Conservation (phyloP, 1,139 yeast species). For the Geotrichum candidum region DNA sequence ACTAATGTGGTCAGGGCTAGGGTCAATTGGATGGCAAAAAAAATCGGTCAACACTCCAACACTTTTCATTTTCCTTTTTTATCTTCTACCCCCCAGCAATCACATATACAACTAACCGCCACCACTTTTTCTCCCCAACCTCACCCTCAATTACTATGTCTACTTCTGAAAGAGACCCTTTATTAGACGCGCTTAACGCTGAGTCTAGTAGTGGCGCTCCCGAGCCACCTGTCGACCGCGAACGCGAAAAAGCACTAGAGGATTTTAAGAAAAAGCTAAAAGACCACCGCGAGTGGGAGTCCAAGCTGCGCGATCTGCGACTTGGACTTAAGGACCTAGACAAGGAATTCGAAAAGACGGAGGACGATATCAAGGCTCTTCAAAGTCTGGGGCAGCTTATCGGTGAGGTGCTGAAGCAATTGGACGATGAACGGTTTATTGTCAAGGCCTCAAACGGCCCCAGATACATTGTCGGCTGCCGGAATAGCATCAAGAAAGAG, state of each 20-base stretch:
- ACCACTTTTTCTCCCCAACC: neutral
- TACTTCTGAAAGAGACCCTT: conserved; percentile 30
- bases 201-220: conserved; percentile 23
- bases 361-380: conserved; percentile 91
- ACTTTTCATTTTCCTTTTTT: neutral
- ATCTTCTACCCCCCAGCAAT: neutral
- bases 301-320: conserved; percentile 79
- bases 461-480: conserved; percentile 93
- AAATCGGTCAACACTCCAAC: neutral
- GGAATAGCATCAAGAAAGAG: conserved; percentile 83
- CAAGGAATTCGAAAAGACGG: conserved; percentile 83
- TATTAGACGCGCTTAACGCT: conserved; percentile 30
- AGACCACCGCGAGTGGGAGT: conserved; percentile 94
- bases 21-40: neutral
- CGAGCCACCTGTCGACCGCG: conserved; percentile 47
- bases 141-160: conserved; percentile 4
- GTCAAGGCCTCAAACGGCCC: conserved; percentile 98
- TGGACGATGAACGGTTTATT: conserved; percentile 90
- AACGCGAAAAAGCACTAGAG: conserved; percentile 71
- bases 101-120: neutral
- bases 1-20: neutral
- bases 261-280: conserved; percentile 79
- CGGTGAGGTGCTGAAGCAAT: conserved; percentile 93
- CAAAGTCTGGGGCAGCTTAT: conserved; percentile 97
- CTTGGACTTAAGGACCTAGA: conserved; percentile 79